phyloP scores from a whole-genome alignment of 2,329 filamentous ascomycete genomes.

The Xylariaceae sp. region DNA sequence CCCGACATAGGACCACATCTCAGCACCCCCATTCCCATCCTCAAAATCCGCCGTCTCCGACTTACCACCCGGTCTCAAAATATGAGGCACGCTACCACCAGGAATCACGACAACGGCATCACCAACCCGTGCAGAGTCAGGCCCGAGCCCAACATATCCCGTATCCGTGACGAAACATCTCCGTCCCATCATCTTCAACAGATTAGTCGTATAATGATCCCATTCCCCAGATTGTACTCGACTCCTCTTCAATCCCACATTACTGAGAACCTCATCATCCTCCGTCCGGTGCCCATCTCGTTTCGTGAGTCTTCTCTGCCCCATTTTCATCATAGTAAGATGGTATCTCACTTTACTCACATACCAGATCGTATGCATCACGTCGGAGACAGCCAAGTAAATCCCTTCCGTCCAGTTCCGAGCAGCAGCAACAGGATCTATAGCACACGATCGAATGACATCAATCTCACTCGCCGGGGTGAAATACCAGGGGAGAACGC shows the following conservation, averaged over 20 bases:
- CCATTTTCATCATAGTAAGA: not conserved
- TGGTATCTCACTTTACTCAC: not conserved
- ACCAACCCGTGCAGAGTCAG: slow-evolving; percentile 19
- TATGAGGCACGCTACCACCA: slow-evolving; percentile 28
- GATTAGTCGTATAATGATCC: slow-evolving; percentile 13
- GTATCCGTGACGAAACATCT: slow-evolving; percentile 28
- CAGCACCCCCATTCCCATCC: too few relatives aligned
- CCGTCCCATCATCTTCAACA: slow-evolving; percentile 12
- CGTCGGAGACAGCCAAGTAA: slow-evolving; percentile 1
- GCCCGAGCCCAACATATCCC: slow-evolving; percentile 30
- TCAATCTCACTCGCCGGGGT: slow-evolving; percentile 15
- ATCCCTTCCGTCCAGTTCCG: slow-evolving; percentile 4
- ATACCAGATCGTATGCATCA: not conserved
- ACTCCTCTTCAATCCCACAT: slow-evolving; percentile 1
- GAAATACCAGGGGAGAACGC: slow-evolving; percentile 16
- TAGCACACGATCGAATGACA: slow-evolving; percentile 13
- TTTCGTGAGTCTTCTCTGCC: not conserved
- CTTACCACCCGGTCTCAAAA: slow-evolving; percentile 18
- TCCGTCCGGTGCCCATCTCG: not conserved
- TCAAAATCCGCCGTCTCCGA: not conserved
- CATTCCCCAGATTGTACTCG: slow-evolving; percentile 2
- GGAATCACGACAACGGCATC: slow-evolving; percentile 29
- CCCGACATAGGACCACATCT: slow-evolving; percentile 28
- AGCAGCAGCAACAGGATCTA: slow-evolving; percentile 10
- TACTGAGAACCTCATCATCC: not conserved